A percentile compares a stretch with the other conserved stretches of the same genome.
Conservation (phyloP, 1,139 yeast genomes). For the Geotrichum phurueaensis region DNA sequence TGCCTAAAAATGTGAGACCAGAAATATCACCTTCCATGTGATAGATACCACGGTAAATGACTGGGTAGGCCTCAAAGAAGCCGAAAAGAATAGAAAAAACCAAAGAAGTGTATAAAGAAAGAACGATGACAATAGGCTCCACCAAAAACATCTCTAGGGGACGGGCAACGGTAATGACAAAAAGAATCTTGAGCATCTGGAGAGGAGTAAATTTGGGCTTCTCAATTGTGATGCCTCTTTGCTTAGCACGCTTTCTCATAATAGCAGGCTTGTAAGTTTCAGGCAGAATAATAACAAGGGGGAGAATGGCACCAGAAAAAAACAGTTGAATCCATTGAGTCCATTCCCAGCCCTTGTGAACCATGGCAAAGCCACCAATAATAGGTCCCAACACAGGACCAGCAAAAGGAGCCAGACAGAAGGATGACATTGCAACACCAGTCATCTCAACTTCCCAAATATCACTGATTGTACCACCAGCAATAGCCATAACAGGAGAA, state of each 20-base stretch:
- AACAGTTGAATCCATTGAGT: slow-evolving; percentile 68
- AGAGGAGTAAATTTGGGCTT: slow-evolving; percentile 29
- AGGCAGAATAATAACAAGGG: slow-evolving; percentile 49
- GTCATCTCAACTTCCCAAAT: slow-evolving; percentile 63
- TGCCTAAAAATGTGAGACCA: slow-evolving; percentile 15
- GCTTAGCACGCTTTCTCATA: slow-evolving; percentile 50
- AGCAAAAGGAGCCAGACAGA: slow-evolving; percentile 70
- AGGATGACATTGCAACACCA: slow-evolving; percentile 60
- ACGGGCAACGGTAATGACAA: slow-evolving; percentile 30
- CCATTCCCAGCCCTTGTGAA: slow-evolving; percentile 71
- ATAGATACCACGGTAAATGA: slow-evolving; percentile 23
- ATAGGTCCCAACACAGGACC: slow-evolving; percentile 84
- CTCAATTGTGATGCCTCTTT: slow-evolving; percentile 49
- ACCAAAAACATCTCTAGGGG: slow-evolving; percentile 16
- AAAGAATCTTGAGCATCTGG: slow-evolving; percentile 38
- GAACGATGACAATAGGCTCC: slow-evolving; percentile 18
- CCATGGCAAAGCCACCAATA: slow-evolving; percentile 72
- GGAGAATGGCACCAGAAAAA: slow-evolving; percentile 61
- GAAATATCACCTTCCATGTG: slow-evolving; percentile 5
- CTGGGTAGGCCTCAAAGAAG: slow-evolving; percentile 27
- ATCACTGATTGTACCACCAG: slow-evolving; percentile 79
- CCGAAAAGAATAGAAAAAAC: slow-evolving; percentile 19
- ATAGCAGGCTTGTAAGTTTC: slow-evolving; percentile 66
- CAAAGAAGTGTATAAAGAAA: slow-evolving; percentile 20
- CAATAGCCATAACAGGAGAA: slow-evolving; percentile 78